Evolutionary conservation across 129 eudicot genomes (phyloP).

Genomic region (Smallanthus sonchifolius): DNA sequence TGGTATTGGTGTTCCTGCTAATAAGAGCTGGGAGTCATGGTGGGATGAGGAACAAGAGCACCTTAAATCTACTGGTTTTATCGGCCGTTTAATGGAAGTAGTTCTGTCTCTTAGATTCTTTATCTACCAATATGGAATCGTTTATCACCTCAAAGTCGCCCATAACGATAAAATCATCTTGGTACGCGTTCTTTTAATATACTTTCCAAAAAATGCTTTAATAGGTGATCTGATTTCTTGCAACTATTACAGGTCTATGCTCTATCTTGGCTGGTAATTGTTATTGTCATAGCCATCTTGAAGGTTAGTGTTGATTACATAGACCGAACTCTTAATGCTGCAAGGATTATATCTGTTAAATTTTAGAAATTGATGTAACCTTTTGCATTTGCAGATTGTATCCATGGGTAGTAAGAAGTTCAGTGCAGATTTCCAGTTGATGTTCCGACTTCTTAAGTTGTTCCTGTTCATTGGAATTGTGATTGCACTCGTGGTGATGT

Average conservation of each 20-base stretch:
- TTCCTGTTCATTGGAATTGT: conserved; percentile 18
- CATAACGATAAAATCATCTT: conserved; percentile 67
- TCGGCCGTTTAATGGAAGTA: conserved; percentile 67
- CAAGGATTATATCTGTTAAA: neutral
- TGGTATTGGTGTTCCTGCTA: conserved; percentile 94
- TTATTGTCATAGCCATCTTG: conserved; percentile 16
- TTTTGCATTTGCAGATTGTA: conserved; percentile 45
- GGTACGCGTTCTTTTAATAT: conserved; percentile 28
- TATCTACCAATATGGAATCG: conserved; percentile 83
- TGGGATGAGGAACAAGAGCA: conserved; percentile 99
- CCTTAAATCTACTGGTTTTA: conserved; percentile 63
- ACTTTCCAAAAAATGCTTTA: neutral
- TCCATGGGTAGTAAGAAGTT: conserved; percentile 45
- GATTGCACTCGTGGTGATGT: conserved; percentile 13
- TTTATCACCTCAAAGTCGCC: conserved; percentile 78
- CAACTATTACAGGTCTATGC: conserved; percentile 37
- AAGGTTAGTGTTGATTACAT: conserved; percentile 34
- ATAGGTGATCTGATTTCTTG: neutral
- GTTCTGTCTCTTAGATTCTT: conserved; percentile 77
- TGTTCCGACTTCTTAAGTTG: conserved; percentile 27
- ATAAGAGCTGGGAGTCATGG: conserved; percentile 99
- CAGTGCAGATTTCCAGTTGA: conserved; percentile 42
- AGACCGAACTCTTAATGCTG: neutral
- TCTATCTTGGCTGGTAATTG: conserved; percentile 54
- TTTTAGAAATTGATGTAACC: neutral